These are phyloP conservation scores for Sporothrix brunneoviolacea DNA, from an alignment of 2,329 filamentous ascomycete species.

Conservation along the genomic window DNA sequence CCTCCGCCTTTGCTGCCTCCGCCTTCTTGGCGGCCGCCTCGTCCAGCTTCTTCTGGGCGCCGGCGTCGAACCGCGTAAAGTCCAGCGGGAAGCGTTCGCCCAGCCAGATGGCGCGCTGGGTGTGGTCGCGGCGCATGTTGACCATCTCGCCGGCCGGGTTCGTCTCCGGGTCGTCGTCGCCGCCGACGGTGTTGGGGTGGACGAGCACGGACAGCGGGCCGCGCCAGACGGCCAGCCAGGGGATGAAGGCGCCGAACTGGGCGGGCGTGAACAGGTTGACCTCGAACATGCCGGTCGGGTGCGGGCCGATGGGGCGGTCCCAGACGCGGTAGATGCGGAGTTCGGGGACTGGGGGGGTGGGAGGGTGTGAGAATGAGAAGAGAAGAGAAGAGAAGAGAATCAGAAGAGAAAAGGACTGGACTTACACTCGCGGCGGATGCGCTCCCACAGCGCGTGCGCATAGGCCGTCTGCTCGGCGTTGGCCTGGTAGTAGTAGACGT, in stretches of 20 bases:
- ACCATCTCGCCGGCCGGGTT: constrained; percentile 22
- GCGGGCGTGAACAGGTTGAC: constrained; percentile 80
- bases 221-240: constrained; percentile 76
- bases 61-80: constrained; percentile 39
- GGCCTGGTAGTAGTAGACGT: constrained; percentile 72
- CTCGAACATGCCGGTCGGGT: constrained; percentile 85
- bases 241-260: constrained; percentile 82
- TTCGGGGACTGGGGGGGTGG: constrained; percentile 60
- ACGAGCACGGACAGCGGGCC: constrained; percentile 73
- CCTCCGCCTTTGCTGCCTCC: neutral
- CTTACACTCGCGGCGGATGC: constrained; percentile 73
- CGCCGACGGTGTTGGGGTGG: constrained; percentile 70
- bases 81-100: constrained; percentile 60
- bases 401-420: constrained; percentile 1
- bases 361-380: neutral
- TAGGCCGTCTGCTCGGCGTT: constrained; percentile 58
- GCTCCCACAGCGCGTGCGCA: constrained; percentile 66
- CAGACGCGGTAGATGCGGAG: constrained; percentile 73
- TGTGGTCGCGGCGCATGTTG: constrained; percentile 49
- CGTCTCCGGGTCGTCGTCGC: constrained; percentile 19
- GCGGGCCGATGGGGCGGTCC: constrained; percentile 72
- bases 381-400: neutral
- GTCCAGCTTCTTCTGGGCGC: no score
- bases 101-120: constrained; percentile 67
- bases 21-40: no score